These are phyloP conservation scores for Malus sylvestris DNA, from an alignment of 306 rosid genomes.

Conservation along the genomic window DNA sequence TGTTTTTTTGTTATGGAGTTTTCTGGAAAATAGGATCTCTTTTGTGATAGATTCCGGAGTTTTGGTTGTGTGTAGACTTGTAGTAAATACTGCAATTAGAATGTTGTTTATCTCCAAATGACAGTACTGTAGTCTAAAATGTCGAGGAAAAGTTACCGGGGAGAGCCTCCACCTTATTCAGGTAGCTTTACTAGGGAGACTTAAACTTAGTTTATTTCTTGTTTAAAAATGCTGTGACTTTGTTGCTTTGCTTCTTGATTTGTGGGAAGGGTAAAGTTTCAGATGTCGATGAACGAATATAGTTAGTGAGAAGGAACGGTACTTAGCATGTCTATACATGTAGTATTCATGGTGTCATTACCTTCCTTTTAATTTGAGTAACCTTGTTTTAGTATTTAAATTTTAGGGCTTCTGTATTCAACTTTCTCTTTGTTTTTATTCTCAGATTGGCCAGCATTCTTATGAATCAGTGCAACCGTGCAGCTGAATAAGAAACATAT, in stretches of 20 bases:
- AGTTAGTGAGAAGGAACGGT: neutral
- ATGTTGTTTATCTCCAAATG: neutral
- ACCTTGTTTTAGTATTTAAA: neutral
- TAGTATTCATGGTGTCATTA: neutral
- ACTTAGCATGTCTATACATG: neutral
- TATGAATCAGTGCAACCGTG: constrained; percentile 13
- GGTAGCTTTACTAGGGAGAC: neutral
- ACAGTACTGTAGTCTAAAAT: neutral
- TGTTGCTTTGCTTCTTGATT: neutral
- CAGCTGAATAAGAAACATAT: constrained; percentile 20
- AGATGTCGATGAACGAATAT: neutral
- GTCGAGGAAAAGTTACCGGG: neutral
- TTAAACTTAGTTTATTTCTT: neutral
- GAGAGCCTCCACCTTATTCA: neutral
- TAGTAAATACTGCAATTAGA: neutral
- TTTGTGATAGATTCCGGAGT: neutral
- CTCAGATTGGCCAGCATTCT: constrained; percentile 9
- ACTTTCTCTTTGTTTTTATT: neutral
- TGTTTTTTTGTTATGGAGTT: neutral
- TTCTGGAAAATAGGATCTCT: neutral
- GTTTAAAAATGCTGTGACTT: neutral
- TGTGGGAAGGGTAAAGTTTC: neutral
- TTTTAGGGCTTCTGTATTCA: neutral
- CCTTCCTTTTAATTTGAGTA: neutral
- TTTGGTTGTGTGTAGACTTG: neutral